These are phyloP conservation scores for Evernia prunastri DNA, from an alignment of 495 filamentous ascomycete species.

Conservation along the genomic window DNA sequence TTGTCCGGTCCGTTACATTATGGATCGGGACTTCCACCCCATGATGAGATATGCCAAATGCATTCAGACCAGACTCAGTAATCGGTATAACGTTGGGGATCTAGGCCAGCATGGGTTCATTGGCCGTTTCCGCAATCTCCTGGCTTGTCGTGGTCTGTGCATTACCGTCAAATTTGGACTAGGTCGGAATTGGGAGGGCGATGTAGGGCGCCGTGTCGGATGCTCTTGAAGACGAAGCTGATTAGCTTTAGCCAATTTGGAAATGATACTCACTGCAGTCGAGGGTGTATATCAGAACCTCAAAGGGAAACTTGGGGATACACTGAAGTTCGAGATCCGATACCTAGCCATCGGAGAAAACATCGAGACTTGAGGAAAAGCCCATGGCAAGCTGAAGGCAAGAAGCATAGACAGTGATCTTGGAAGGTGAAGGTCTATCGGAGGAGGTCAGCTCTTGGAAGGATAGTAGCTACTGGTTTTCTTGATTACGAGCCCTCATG, in stretches of 20 bases:
- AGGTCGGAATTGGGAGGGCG: too few species aligned
- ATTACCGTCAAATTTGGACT: background rate
- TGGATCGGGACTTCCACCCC: too few species aligned
- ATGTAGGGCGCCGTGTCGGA: background rate
- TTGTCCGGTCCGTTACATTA: background rate
- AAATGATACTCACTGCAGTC: background rate
- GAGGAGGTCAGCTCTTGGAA: background rate
- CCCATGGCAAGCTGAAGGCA: background rate
- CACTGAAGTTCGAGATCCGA: background rate
- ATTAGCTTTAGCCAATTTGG: background rate
- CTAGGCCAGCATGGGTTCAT: too few species aligned
- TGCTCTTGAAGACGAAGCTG: background rate
- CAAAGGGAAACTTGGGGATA: background rate
- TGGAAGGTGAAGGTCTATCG: background rate
- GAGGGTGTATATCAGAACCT: background rate
- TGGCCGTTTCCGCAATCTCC: background rate
- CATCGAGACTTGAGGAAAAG: background rate
- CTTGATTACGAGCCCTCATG: background rate
- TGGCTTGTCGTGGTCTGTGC: background rate
- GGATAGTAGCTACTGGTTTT: background rate
- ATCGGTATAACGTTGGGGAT: too few species aligned
- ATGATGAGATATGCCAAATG: too few species aligned
- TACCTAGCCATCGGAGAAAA: background rate
- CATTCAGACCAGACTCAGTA: too few species aligned
- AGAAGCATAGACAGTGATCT: background rate